Evolutionary conservation across 306 rosid genomes (phyloP).

Genomic region (Fragaria ananassa): DNA sequence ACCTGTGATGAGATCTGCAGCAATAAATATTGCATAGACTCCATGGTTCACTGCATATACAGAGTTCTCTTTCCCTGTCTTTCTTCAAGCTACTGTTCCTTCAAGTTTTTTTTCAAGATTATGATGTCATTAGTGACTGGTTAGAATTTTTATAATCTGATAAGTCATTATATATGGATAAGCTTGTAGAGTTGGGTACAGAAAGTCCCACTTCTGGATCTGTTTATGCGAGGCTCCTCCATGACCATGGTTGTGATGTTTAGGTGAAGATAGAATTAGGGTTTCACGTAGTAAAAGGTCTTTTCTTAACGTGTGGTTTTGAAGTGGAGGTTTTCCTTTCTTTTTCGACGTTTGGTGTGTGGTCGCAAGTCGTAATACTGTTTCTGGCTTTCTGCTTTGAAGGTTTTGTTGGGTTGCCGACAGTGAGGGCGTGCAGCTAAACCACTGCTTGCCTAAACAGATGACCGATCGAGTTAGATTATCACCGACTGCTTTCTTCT

Average conservation of each 20-base stretch:
- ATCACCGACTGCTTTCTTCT: neutral
- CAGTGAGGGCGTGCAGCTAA: neutral
- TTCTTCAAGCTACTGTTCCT: neutral
- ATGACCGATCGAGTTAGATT: neutral
- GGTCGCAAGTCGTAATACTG: neutral
- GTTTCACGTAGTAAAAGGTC: slow-evolving; percentile 30
- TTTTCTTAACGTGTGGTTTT: slow-evolving; percentile 10
- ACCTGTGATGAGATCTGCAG: slow-evolving; percentile 6
- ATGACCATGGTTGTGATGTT: neutral
- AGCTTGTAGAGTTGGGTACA: neutral
- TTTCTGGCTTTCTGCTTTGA: slow-evolving; percentile 5
- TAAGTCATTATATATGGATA: neutral
- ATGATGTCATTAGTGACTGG: neutral
- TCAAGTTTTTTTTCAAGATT: neutral
- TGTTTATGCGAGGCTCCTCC: neutral
- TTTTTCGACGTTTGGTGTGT: neutral
- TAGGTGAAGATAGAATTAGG: slow-evolving; percentile 25
- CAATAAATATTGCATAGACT: neutral
- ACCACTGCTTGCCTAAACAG: neutral
- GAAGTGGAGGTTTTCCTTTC: neutral
- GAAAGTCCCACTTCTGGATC: slow-evolving; percentile 22
- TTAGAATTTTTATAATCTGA: neutral
- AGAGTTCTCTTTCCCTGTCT: neutral
- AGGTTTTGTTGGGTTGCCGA: neutral
- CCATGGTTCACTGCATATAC: neutral